phyloP scores from a whole-genome alignment of 768 basidiomycete species.

The Leucogyrophana mollusca region DNA sequence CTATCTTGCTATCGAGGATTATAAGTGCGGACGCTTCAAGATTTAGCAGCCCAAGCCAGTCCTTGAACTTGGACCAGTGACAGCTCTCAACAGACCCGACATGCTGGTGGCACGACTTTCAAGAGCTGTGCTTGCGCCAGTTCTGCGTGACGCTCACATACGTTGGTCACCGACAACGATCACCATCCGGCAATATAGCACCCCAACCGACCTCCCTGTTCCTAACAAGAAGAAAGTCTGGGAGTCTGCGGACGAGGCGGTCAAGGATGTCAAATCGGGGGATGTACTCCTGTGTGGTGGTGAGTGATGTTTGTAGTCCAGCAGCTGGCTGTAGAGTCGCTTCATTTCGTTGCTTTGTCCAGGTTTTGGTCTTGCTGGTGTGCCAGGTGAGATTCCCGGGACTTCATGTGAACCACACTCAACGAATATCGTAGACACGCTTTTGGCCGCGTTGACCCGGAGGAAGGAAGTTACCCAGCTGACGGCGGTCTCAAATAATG shows the following conservation, averaged over 20 bases:
- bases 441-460: conserved; percentile 74
- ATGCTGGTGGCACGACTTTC: conserved; percentile 22
- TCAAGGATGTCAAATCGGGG: conserved; percentile 80
- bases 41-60: not conserved
- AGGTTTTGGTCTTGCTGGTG: conserved; percentile 91
- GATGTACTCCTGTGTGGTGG: conserved; percentile 80
- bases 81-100: too few species aligned
- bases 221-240: conserved; percentile 65
- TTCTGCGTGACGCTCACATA: conserved; percentile 16
- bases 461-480: conserved; percentile 72
- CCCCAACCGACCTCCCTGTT: conserved; percentile 21
- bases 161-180: not conserved
- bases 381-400: conserved; percentile 61
- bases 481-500: conserved; percentile 88
- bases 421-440: conserved; percentile 59
- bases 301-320: conserved; percentile 33
- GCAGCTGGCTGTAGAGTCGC: not conserved
- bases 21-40: not conserved
- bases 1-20: not conserved
- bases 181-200: conserved; percentile 24
- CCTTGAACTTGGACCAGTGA: not conserved
- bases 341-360: conserved; percentile 1
- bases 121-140: conserved; percentile 12
- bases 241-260: conserved; percentile 77
- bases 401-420: not conserved